Evolutionary conservation across 345 rosid species (phyloP), one percentile per base, ranked within the genome.

Genomic region (Clausena lansium): DNA sequence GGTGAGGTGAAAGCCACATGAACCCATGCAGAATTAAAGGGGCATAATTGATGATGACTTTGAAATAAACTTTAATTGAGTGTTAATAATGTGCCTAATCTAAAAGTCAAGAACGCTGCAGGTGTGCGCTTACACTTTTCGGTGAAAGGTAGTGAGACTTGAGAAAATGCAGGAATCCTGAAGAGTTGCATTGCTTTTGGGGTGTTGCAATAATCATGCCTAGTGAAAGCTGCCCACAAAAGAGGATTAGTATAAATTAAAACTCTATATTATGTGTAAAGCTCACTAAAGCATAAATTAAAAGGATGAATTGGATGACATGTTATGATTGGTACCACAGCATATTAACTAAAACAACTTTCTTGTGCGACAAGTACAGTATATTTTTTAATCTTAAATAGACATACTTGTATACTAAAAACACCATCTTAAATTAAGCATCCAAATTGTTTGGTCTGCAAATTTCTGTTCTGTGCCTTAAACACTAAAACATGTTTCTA

Each of bases 111-210:
- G 82, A 81, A 50, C 41, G 61, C 14, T 81, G 85, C 50, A 71
- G 81, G 82, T 67, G 87, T 67, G 87, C 73, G 81, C 73, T 73
- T 74, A 59, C 85, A 84, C 92, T 90, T 88, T 88, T 90, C 91
- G 91, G 92, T 87, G 92, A 86, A 84, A 86, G 87, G 84, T 67
- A 36, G 68, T 67, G 76, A 75, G 70, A 36, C 62, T 67, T 62
- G 77, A 63, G 62, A 64, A 75, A 67, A 80, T 70, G 89, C 91
- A 87, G 91, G 90, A 87, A 82, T 89, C 78, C 82, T 83, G 92
- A 82, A 83, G 70, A 74, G 74, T 52, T 88, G 91, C 81, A 77
- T 70, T 84, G 89, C 89, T 85, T 87, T 84, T 81, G 47, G 88
- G 89, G 73, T 19, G 87, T 35, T 61, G 83, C 70, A 82, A 90